Evolutionary conservation across 2,329 filamentous ascomycete genomes (phyloP).

Genomic region (Fusarium sp.): DNA sequence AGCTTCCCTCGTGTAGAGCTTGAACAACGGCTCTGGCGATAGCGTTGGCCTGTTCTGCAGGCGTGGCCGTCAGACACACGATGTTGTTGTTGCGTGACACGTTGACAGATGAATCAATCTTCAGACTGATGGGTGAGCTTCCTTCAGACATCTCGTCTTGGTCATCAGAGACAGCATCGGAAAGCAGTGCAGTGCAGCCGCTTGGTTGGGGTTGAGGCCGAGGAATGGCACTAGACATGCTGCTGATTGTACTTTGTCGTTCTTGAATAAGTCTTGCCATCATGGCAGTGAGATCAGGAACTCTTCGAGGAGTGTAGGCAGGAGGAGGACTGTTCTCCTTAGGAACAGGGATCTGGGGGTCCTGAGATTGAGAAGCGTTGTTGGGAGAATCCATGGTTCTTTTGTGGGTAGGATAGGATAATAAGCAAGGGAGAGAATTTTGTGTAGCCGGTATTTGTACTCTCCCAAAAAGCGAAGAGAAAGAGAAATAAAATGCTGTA

Average conservation of each 20-base stretch:
- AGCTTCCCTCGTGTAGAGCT: conserved; percentile 59
- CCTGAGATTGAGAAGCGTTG: conserved; percentile 33
- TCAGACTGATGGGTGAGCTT: conserved; percentile 59
- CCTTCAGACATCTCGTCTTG: conserved; percentile 44
- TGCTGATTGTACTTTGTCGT: conserved; percentile 15
- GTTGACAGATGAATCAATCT: conserved; percentile 62
- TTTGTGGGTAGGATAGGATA: background rate
- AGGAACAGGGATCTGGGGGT: conserved; percentile 25
- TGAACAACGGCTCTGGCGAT: conserved; percentile 61
- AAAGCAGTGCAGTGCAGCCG: conserved; percentile 19
- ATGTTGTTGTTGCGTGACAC: conserved; percentile 64
- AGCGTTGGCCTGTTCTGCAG: conserved; percentile 56
- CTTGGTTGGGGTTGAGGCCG: conserved; percentile 19
- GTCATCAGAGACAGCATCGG: conserved; percentile 22
- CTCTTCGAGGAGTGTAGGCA: conserved; percentile 48
- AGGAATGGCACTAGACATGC: conserved; percentile 11
- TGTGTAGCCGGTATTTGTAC: background rate
- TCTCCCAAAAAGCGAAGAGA: background rate
- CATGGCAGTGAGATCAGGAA: conserved; percentile 32
- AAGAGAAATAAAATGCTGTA: background rate
- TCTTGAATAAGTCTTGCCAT: conserved; percentile 36
- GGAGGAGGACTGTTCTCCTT: conserved; percentile 50
- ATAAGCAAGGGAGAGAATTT: background rate
- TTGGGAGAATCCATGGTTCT: conserved; percentile 35
- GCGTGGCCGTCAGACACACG: conserved; percentile 58